These are phyloP conservation scores for Zelonia costaricensis DNA, from an alignment of 208 protist genomes.

Conservation along the genomic window DNA sequence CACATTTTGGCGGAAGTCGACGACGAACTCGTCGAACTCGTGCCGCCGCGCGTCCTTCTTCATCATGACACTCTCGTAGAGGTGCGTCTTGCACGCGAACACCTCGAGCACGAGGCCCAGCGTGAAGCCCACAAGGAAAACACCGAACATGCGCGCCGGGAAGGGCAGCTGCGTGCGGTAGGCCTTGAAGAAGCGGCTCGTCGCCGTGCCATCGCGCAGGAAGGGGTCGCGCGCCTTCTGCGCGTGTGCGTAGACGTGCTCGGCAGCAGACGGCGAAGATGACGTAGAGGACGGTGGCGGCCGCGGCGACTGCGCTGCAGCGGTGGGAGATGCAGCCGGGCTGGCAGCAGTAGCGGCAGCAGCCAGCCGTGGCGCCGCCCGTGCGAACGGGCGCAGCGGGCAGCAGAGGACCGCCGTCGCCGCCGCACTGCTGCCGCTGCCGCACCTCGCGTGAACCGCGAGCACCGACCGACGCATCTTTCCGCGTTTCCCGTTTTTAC, in stretches of 20 bases:
- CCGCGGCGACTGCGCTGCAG: background rate
- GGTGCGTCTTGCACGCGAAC: constrained; percentile 81
- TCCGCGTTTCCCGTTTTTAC: too few relatives aligned
- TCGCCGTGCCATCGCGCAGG: constrained; percentile 51
- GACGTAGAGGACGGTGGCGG: too few relatives aligned
- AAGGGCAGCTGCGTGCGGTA: constrained; percentile 63
- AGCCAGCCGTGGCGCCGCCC: too few relatives aligned
- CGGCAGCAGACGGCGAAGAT: background rate
- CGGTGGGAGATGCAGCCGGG: too few relatives aligned
- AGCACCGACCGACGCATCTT: too few relatives aligned
- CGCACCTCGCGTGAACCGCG: too few relatives aligned
- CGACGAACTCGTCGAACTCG: constrained; percentile 83
- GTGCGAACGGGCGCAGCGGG: too few relatives aligned
- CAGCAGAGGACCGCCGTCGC: too few relatives aligned
- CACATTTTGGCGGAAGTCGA: constrained; percentile 71
- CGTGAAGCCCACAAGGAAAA: constrained; percentile 61
- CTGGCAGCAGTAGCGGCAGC: too few relatives aligned
- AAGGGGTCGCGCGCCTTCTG: constrained; percentile 40
- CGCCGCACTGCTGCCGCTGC: too few relatives aligned
- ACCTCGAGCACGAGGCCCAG: constrained; percentile 64
- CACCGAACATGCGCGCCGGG: constrained; percentile 48
- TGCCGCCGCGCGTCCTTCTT: constrained; percentile 80
- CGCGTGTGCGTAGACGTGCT: constrained; percentile 4
- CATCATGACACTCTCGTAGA: constrained; percentile 80
- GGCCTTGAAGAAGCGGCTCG: constrained; percentile 39